A percentile compares a stretch with the other conserved stretches of the same genome.
These are phyloP conservation scores for Xeromyces bisporus DNA, from an alignment of 495 filamentous ascomycete species.

Conservation along the genomic window DNA sequence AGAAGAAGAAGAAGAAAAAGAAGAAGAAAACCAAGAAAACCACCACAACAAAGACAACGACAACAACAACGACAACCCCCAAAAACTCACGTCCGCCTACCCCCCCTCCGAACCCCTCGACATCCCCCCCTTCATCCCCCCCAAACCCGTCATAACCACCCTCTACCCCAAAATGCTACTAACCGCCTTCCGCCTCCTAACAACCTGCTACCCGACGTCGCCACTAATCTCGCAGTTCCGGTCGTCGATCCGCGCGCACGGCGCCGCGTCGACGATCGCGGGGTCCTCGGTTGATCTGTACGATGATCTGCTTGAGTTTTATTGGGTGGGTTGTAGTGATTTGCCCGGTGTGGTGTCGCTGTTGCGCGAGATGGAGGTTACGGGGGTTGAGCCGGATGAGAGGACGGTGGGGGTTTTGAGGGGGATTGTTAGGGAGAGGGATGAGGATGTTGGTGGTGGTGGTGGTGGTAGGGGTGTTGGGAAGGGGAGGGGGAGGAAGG, in stretches of 20 bases:
- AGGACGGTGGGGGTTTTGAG: conserved; percentile 37
- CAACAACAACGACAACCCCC: conserved; percentile 5
- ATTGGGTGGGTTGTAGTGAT: conserved; percentile 48
- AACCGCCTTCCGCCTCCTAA: conserved; percentile 44
- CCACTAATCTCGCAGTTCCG: conserved; percentile 44
- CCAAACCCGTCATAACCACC: conserved; percentile 39
- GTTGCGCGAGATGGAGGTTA: conserved; percentile 60
- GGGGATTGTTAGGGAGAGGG: conserved; percentile 12
- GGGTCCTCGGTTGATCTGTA: conserved; percentile 58
- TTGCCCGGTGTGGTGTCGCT: conserved; percentile 41
- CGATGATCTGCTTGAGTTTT: conserved; percentile 49
- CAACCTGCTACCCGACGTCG: conserved; percentile 42
- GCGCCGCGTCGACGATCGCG: conserved; percentile 51
- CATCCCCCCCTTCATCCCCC: conserved; percentile 19
- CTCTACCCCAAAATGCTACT: conserved; percentile 53
- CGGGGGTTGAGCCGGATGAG: conserved; percentile 43
- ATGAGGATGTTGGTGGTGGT: conserved; percentile 7
- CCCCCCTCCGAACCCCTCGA: conserved; percentile 5
- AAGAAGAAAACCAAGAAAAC: conserved; percentile 2
- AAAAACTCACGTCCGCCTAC: background rate
- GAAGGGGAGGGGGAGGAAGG: background rate
- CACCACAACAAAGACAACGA: conserved; percentile 1
- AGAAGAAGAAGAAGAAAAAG: conserved; percentile 7
- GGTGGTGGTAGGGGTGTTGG: background rate
- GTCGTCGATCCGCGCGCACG: conserved; percentile 52